Conservation (phyloP, 73 alveolate genomes). For the Durusdinium trenchii region DNA sequence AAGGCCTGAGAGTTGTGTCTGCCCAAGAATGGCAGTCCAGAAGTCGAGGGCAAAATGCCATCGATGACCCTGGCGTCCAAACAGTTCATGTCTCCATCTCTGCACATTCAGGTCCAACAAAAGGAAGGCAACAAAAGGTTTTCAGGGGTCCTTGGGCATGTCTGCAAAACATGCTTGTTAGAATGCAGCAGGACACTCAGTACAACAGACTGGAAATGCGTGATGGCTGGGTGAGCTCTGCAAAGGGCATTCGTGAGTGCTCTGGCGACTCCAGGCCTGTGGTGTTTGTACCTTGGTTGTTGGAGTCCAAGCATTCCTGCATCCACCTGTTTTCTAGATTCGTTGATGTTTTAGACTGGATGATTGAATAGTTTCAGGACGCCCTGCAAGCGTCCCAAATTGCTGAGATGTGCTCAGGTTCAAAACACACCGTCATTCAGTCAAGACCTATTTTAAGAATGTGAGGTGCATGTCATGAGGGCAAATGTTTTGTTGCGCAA, state of each 20-base stretch:
- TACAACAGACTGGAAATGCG: no score
- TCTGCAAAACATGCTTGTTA: no score
- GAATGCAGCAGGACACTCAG: background rate
- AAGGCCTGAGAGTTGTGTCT: slow-evolving; percentile 2
- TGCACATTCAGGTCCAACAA: background rate
- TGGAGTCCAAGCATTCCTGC: background rate
- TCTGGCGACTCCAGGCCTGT: background rate
- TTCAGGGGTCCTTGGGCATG: background rate
- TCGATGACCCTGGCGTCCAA: slow-evolving; percentile 39
- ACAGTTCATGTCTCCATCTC: background rate
- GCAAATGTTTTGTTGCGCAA: no score
- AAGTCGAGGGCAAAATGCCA: slow-evolving; percentile 52
- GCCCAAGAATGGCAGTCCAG: slow-evolving; percentile 73
- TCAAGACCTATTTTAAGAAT: background rate
- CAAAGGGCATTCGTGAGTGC: no score
- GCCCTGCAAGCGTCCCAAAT: no score
- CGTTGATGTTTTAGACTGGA: no score
- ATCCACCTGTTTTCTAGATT: no score
- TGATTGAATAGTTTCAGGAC: no score
- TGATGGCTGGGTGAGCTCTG: background rate
- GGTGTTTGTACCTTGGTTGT: slow-evolving; percentile 50
- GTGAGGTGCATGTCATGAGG: no score
- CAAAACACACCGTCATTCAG: background rate
- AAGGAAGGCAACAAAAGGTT: background rate
- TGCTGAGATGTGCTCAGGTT: no score